phyloP scores from a whole-genome alignment of 352 stramenopile genomes.

The Phytophthora pistaciae region DNA sequence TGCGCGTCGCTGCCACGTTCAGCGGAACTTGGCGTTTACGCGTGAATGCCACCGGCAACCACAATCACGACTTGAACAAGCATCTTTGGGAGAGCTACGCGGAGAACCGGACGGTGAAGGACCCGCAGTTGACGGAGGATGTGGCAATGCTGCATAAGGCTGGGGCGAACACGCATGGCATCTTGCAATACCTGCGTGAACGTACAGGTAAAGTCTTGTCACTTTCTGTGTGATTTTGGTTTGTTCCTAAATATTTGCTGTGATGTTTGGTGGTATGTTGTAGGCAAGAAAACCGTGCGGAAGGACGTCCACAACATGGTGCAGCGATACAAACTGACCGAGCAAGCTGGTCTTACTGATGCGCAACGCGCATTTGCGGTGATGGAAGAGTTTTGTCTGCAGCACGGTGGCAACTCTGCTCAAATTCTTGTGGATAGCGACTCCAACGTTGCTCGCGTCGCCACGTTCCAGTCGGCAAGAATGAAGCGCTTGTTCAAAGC shows the following conservation, averaged over 20 bases:
- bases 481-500: constrained; percentile 15
- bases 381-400: too few species aligned
- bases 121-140: not conserved
- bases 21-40: not conserved
- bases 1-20: not conserved
- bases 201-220: not conserved
- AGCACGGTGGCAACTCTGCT: not conserved
- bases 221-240: constrained; percentile 6
- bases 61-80: constrained; percentile 17
- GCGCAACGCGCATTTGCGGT: too few species aligned
- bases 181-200: not conserved
- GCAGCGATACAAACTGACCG: not conserved
- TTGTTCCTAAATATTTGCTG: not conserved
- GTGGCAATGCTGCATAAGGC: not conserved
- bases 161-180: not conserved
- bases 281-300: too few species aligned
- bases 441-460: not conserved
- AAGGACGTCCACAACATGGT: constrained; percentile 23
- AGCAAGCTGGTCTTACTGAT: not conserved
- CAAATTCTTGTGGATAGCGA: not conserved
- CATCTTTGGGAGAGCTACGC: constrained; percentile 3
- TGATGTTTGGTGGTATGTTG: not conserved
- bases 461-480: constrained; percentile 5
- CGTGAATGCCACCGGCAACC: not conserved
- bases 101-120: constrained; percentile 3